Evolutionary conservation across 139 green algal species (phyloP), one percentile per base, ranked within the genome.

Genomic region (Marvania coccoides): DNA sequence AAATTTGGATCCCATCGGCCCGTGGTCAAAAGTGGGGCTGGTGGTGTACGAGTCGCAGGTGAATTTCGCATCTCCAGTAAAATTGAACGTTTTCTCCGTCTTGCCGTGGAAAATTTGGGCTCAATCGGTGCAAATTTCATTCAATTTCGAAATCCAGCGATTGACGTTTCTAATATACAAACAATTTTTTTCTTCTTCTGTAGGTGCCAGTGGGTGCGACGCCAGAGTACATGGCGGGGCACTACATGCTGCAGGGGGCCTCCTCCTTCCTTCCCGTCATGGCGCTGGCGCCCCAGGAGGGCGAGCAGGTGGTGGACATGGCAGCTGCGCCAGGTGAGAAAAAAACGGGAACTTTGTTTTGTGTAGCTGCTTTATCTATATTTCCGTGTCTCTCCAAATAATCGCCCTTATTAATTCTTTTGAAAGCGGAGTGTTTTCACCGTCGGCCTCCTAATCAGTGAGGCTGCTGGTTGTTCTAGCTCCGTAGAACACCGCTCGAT

Each of bases 141-240:
- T n/a, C n/a, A n/a, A n/a, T n/a, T n/a, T n/a, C n/a, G n/a, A n/a
- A n/a, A n/a, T n/a, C n/a, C n/a, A n/a, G n/a, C n/a, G n/a, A n/a
- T n/a, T n/a, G n/a, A n/a, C n/a, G n/a, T n/a, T n/a, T n/a, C n/a
- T n/a, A n/a, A n/a, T n/a, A n/a, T n/a, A n/a, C n/a, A n/a, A n/a
- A n/a, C n/a, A n/a, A n/a, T n/a, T n/a, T n/a, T 54, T 15, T 97
- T 96, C 58, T 91, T 96, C 30, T 85, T 66, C 53, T 84, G 87
- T 63, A n/a, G n/a, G 94, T 99, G 48, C 94, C 95, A 4, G 86
- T 99, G 34, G 95, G 95, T 1, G 95, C 95, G n/a, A 99, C 95
- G 2, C 95, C 95, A 3, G 95, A 99, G 83, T 99, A 99, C 87
- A 97, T 99, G 92, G 94, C 95, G 5, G 95, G 95, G 0, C 93